Evolutionary conservation across 345 rosid species (phyloP), one percentile per base, ranked within the genome.

Genomic region (Sonneratia alba): DNA sequence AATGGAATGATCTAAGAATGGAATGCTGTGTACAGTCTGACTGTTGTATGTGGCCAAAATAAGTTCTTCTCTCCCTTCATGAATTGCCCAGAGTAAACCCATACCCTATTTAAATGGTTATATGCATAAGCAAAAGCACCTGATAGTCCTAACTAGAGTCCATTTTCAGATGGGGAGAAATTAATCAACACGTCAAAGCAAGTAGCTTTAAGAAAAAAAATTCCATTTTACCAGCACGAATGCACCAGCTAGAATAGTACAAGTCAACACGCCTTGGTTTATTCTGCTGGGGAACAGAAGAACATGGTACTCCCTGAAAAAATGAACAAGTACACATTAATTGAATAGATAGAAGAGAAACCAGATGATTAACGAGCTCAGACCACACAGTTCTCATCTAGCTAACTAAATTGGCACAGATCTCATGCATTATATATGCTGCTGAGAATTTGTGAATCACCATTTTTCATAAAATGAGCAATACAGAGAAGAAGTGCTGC

Each of bases 211-310:
- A 74, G 36, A 74, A 43, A 27, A 38, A 7, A 57, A 7, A 57
- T 47, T 11, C 32, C 15, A 11, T 22, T 22, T 74, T 84, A 95
- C 99, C 99, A 79, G 97, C 91, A 15, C 92, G 97, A 67, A 92
- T 83, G 79, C 92, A 90, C 93, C 95, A 95, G 79, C 99, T 95
- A 8, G 99, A 95, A 78, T 95, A 92, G 83, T 83, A 92, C 74
- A 89, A 78, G 80, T 92, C 99, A 22, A 95, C 99, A 65, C 97
- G 93, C 67, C 87, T 79, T 13, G 97, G 99, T 74, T 87, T 92
- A 85, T 77, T 86, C 51, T 78, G 84, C 72, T 96, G 87, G 37
- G 89, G 96, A 62, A 95, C 75, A 75, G 93, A 84, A n/a, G 81
- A 76, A 85, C 80, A 79, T 38, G 84, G 86, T 65, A 90, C 88